phyloP scores from a whole-genome alignment of 768 basidiomycete genomes.

The Leccinum aurantiacum region DNA sequence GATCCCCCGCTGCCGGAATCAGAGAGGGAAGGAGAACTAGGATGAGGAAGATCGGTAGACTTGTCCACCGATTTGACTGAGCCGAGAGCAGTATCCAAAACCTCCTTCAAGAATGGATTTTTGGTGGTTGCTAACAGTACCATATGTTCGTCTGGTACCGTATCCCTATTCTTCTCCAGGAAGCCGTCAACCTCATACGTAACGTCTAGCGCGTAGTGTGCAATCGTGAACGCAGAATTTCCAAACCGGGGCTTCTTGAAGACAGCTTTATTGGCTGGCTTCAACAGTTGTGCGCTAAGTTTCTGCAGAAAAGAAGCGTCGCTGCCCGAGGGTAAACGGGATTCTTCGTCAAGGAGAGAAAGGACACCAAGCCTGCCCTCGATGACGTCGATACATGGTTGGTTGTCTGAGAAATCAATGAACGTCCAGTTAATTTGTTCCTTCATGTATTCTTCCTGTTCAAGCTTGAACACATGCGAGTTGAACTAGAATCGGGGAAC shows the following conservation, averaged over 20 bases:
- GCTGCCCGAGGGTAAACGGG: conserved; percentile 89
- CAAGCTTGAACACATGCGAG: conserved; percentile 98
- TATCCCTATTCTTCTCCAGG: conserved; percentile 98
- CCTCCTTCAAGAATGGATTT: conserved; percentile 93
- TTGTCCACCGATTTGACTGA: conserved; percentile 63
- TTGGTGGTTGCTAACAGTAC: conserved; percentile 79
- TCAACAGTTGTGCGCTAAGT: conserved; percentile 79
- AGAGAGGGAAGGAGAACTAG: conserved; percentile 74
- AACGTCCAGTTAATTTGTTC: conserved; percentile 99
- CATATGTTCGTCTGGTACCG: conserved; percentile 98
- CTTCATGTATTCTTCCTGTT: conserved; percentile 98
- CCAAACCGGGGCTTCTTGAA: conserved; percentile 99
- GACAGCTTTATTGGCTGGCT: conserved; percentile 80
- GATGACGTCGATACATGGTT: conserved; percentile 97
- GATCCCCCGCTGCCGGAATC: conserved; percentile 77
- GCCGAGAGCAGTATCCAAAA: conserved; percentile 85
- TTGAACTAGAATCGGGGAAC: conserved; percentile 67
- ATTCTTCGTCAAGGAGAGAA: conserved; percentile 95
- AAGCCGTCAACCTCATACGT: conserved; percentile 99
- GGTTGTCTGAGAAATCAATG: conserved; percentile 99
- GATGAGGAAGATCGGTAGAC: conserved; percentile 49
- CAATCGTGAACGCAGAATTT: conserved; percentile 94
- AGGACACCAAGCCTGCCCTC: conserved; percentile 96
- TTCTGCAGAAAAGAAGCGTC: conserved; percentile 94
- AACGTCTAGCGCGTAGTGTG: conserved; percentile 97